Evolutionary conservation across 2,329 filamentous ascomycete species (phyloP).

Genomic region (Fusarium sp.): DNA sequence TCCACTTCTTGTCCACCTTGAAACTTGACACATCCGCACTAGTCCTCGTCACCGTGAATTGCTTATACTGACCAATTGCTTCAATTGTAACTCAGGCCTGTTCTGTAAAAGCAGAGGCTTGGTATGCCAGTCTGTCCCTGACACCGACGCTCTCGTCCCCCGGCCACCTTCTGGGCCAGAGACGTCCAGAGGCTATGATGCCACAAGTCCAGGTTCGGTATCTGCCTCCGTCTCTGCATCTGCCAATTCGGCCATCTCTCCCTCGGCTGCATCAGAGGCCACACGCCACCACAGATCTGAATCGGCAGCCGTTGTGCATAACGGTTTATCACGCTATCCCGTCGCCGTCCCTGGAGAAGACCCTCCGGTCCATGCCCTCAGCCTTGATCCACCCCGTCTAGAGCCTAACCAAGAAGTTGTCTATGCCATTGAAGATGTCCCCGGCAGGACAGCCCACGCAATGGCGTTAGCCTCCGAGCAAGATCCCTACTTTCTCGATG

Average conservation of each 20-base stretch:
- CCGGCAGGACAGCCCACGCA: conserved; percentile 59
- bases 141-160: conserved; percentile 24
- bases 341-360: conserved; percentile 12
- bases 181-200: conserved; percentile 4
- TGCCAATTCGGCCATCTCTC: conserved; percentile 30
- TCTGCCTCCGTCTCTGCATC: conserved; percentile 29
- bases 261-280: conserved; percentile 26
- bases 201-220: conserved; percentile 23
- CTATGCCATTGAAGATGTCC: conserved; percentile 59
- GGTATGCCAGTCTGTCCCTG: conserved; percentile 52
- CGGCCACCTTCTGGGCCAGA: conserved; percentile 18
- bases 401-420: conserved; percentile 31
- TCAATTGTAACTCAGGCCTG: conserved; percentile 44
- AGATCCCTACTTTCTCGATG: conserved; percentile 61
- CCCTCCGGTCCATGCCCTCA: neutral
- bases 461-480: conserved; percentile 62
- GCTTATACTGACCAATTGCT: conserved; percentile 26
- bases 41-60: neutral
- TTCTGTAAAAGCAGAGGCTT: conserved; percentile 55
- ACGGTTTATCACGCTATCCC: conserved; percentile 43
- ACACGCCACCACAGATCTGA: conserved; percentile 22
- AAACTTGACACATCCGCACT: conserved; percentile 12
- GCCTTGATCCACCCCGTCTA: conserved; percentile 19
- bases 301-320: conserved; percentile 46
- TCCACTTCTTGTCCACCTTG: conserved; percentile 1